Evolutionary conservation across 2,329 filamentous ascomycete genomes (phyloP), one percentile per base, ranked within the genome.

Genomic region (Knoxdaviesia proteae): DNA sequence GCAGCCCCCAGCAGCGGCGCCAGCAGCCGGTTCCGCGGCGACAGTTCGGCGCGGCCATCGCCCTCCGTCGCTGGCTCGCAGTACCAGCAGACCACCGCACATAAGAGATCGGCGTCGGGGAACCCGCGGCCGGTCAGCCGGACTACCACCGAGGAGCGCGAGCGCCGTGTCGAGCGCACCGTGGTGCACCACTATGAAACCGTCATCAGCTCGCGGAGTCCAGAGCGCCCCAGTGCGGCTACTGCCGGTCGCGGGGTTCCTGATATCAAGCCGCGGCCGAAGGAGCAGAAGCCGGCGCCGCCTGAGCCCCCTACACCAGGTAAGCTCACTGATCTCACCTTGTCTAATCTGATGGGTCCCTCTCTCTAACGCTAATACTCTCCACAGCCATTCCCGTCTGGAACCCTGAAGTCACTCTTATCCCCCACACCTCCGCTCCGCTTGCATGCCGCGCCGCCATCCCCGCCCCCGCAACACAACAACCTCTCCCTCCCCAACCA

Each of bases 351-450:
- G 36, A 35, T 39, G 5, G 5, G n/a, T n/a, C 4, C 4, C n/a
- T 10, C 20, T 42, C 20, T 9, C 36, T 38, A 34, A 47, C 30
- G 31, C 5, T 50, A 66, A 64, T 59, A 20, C 20, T 20, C 20
- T 2, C 20, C 20, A 20, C 20, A 20, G 20, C 20, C 20, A 20
- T 20, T 20, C 20, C 20, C 48, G 60, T 64, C 53, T 96, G 90
- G 90, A 77, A 75, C 44, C 88, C 90, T 0, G 72, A 84, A 54
- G 88, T 77, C 6, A 78, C 71, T 1, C 63, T 96, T 29, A 65
- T 87, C 34, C 66, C 72, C 5, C 74, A 74, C 50, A 75, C 74
- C 0, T 67, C 71, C 31, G 74, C 74, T 9, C 90, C 90, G 4
- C 62, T 94, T 41, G 84, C 86, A 6, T 77, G 61, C 39, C 62